phyloP scores from a whole-genome alignment of 139 green algal species.

The Chlamydomonas eustigma region DNA sequence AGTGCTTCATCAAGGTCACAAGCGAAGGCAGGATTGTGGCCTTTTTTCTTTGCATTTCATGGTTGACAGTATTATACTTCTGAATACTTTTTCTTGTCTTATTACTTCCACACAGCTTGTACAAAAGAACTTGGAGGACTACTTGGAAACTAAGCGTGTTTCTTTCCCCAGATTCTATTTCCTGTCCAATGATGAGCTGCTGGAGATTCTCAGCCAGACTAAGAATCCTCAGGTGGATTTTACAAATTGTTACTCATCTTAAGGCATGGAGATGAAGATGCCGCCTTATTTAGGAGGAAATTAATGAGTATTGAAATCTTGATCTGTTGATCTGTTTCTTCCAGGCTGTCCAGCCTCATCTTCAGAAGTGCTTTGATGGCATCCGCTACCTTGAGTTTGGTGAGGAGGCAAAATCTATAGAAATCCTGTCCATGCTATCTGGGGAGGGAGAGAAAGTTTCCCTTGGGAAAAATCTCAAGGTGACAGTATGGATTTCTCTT shows the following conservation, averaged over 20 bases:
- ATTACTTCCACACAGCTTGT: conserved; percentile 19
- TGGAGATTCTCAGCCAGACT: conserved; percentile 70
- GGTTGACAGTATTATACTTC: no score
- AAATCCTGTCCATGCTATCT: conserved; percentile 71
- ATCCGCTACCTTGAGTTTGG: conserved; percentile 25
- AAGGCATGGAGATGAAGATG: conserved; percentile 33
- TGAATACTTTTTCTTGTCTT: no score
- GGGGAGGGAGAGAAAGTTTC: conserved; percentile 61
- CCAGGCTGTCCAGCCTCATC: conserved; percentile 35
- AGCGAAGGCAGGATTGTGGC: no score
- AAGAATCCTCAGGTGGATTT: conserved; percentile 53
- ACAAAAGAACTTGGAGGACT: conserved; percentile 73
- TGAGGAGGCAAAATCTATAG: conserved; percentile 20
- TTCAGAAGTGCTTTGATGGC: conserved; percentile 46
- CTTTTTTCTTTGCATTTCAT: no score
- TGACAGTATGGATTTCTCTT: conserved; percentile 7
- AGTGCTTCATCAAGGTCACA: no score
- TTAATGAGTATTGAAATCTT: not conserved
- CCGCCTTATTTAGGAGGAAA: conserved; percentile 3
- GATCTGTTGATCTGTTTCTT: conserved; percentile 20
- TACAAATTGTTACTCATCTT: not conserved
- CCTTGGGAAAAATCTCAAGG: conserved; percentile 71
- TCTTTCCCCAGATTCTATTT: conserved; percentile 81
- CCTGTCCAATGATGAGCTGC: conserved; percentile 77
- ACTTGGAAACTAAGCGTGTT: conserved; percentile 76